Conservation (phyloP, 495 filamentous ascomycete species). For the Collariella sp. region DNA sequence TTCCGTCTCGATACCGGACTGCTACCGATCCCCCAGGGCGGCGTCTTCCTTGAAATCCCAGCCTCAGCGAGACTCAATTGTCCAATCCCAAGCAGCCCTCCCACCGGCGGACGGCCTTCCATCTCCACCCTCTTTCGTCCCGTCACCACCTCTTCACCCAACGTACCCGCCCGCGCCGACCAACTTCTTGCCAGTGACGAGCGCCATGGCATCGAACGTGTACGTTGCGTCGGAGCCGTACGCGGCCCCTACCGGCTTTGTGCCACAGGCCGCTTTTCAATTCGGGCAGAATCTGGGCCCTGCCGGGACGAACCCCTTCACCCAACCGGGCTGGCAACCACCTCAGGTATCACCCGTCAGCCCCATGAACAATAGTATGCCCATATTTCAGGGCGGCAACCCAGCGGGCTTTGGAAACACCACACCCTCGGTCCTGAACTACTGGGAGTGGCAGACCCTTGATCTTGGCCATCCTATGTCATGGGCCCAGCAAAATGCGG, state of each 20-base stretch:
- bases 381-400: conserved; percentile 4
- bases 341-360: not conserved
- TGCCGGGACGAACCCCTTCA: not conserved
- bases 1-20: not conserved
- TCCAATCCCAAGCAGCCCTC: not conserved
- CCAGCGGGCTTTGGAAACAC: conserved; percentile 3
- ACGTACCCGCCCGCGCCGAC: not conserved
- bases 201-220: not conserved
- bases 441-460: conserved; percentile 23
- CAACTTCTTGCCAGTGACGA: not conserved
- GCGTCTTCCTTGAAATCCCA: not conserved
- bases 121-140: not conserved
- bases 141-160: not conserved
- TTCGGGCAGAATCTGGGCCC: not conserved
- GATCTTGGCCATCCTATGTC: conserved; percentile 18
- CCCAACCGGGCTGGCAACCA: conserved; percentile 14
- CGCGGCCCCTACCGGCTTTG: not conserved
- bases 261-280: not conserved
- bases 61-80: not conserved
- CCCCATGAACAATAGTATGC: not conserved
- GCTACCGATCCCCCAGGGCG: not conserved
- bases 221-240: conserved; percentile 3
- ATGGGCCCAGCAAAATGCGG: conserved; percentile 7
- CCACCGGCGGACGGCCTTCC: not conserved
- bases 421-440: conserved; percentile 15